These are phyloP conservation scores for Penicillium sp. DNA, from an alignment of 2,329 filamentous ascomycete genomes.

Conservation along the genomic window DNA sequence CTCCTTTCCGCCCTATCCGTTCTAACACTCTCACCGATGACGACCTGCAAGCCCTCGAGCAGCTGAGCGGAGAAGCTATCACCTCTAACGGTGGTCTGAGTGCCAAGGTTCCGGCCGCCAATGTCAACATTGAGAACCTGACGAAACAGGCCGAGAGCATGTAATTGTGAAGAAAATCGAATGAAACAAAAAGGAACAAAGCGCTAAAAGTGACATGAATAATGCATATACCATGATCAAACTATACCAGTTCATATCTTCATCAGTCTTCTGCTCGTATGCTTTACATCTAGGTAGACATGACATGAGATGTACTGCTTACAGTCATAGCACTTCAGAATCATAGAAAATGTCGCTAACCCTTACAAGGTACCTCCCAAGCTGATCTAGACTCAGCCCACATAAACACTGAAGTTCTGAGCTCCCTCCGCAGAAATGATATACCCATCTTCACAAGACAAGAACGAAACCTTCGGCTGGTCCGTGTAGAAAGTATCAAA, in stretches of 20 bases:
- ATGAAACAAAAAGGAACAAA: neutral
- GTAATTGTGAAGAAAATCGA: conserved; percentile 21
- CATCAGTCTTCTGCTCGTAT: neutral
- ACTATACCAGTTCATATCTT: neutral
- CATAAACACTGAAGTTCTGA: conserved; percentile 33
- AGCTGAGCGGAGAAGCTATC: conserved; percentile 30
- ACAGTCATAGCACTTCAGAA: neutral
- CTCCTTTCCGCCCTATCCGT: conserved; percentile 58
- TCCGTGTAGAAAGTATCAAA: conserved; percentile 55
- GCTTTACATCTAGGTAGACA: neutral
- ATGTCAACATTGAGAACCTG: conserved; percentile 39
- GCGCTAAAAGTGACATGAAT: conserved; percentile 11
- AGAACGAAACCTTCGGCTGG: conserved; percentile 52
- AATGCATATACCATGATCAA: conserved; percentile 18
- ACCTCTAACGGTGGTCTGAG: conserved; percentile 28
- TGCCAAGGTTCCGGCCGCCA: conserved; percentile 32
- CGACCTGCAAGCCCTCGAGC: conserved; percentile 44
- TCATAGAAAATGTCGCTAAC: neutral
- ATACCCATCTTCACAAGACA: conserved; percentile 56
- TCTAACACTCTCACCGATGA: conserved; percentile 49
- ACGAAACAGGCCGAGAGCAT: conserved; percentile 36
- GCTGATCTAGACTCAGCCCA: conserved; percentile 9
- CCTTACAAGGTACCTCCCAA: neutral
- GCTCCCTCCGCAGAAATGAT: conserved; percentile 55
- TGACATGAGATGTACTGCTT: neutral